A percentile compares a stretch with the other conserved stretches of the same genome.
Conservation (phyloP, 768 basidiomycete species). For the Termitomyces sp. region DNA sequence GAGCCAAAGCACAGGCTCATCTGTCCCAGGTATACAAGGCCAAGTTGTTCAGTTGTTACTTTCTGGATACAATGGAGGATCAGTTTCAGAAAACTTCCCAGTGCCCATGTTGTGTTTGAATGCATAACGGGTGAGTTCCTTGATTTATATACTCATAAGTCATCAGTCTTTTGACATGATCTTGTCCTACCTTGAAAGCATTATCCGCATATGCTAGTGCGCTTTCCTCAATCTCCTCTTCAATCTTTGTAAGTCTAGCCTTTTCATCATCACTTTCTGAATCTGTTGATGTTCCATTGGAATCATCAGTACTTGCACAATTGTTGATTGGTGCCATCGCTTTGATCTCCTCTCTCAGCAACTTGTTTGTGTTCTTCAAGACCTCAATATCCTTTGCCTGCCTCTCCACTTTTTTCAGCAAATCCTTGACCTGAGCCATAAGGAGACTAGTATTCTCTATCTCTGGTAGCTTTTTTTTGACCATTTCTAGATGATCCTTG, state of each 20-base stretch:
- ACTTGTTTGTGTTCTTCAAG: not conserved
- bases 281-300: not conserved
- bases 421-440: not conserved
- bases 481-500: not conserved
- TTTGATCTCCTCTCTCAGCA: not conserved
- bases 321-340: not conserved
- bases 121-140: not conserved
- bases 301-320: not conserved
- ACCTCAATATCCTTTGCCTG: not conserved
- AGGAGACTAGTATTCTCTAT: not conserved
- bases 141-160: not conserved
- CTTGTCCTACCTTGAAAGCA: not conserved
- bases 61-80: not conserved
- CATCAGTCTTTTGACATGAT: no score
- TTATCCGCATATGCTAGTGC: not conserved
- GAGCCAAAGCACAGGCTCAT: not conserved
- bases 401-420: not conserved
- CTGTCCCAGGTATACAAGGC: not conserved
- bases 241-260: not conserved
- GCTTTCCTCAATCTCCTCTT: not conserved
- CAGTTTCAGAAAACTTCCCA: not conserved
- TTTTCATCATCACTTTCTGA: not conserved
- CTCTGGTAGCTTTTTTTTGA: not conserved
- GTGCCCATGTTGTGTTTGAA: not conserved
- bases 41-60: not conserved